These are phyloP conservation scores for Ceratobasidium sp. DNA, from an alignment of 1,284 basidiomycete species.

Conservation along the genomic window DNA sequence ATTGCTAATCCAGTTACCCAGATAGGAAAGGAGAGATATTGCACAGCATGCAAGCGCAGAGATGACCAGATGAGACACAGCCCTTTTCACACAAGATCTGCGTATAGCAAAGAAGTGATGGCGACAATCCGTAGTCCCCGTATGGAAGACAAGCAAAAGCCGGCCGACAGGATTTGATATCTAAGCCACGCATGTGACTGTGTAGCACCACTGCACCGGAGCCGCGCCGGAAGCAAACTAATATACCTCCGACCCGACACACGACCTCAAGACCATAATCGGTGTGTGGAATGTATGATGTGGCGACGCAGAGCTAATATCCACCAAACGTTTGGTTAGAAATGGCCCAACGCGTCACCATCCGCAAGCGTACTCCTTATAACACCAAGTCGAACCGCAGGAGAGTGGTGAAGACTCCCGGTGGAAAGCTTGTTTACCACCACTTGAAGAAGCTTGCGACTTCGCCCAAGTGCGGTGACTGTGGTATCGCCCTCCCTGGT, in stretches of 20 bases:
- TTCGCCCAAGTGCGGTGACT: constrained; percentile 97
- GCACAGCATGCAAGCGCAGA: too few relatives aligned
- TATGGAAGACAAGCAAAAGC: too few relatives aligned
- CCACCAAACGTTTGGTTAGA: constrained; percentile 44
- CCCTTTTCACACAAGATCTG: too few relatives aligned
- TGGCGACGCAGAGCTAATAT: background rate
- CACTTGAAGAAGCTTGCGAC: constrained; percentile 88
- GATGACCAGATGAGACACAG: too few relatives aligned
- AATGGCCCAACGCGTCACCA: constrained; percentile 99
- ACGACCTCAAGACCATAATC: constrained; percentile 36
- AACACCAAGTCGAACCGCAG: constrained; percentile 98
- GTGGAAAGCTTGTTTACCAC: constrained; percentile 91
- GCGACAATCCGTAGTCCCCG: too few relatives aligned
- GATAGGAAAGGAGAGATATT: too few relatives aligned
- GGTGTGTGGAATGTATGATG: constrained; percentile 32
- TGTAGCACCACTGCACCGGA: constrained; percentile 25
- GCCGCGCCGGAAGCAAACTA: constrained; percentile 22
- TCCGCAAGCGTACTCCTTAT: constrained; percentile 98
- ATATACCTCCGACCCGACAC: constrained; percentile 26
- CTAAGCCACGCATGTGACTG: constrained; percentile 14
- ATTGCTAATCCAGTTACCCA: too few relatives aligned
- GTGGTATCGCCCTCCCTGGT: constrained; percentile 89
- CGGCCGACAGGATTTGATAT: background rate
- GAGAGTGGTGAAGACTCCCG: constrained; percentile 92
- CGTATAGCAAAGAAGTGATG: too few relatives aligned